These are phyloP conservation scores for Fagopyrum homotropicum DNA, from an alignment of 148 eudicot genomes.

Conservation along the genomic window DNA sequence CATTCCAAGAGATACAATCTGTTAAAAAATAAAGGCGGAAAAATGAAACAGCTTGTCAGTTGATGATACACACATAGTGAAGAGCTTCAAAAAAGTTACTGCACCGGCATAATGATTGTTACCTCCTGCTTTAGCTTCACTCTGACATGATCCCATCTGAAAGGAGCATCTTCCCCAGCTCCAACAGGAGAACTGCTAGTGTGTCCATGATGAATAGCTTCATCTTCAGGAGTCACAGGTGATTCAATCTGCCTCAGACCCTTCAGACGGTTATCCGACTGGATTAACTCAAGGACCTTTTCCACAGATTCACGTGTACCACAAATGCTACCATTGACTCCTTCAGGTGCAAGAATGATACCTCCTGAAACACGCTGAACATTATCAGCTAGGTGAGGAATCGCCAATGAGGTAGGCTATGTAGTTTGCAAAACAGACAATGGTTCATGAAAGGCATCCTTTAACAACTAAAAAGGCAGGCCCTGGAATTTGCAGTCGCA, in stretches of 20 bases:
- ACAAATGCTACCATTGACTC: constrained; percentile 97
- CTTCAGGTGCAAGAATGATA: constrained; percentile 97
- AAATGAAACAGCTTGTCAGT: neutral
- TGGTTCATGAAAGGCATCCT: neutral
- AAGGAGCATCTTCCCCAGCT: constrained; percentile 97
- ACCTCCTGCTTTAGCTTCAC: constrained; percentile 97
- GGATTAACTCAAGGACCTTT: constrained; percentile 66
- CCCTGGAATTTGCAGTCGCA: neutral
- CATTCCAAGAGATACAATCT: constrained; percentile 97
- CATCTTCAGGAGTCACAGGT: constrained; percentile 96
- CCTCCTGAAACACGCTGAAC: constrained; percentile 98
- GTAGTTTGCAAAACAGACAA: neutral
- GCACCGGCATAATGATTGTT: constrained; percentile 7
- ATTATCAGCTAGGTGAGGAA: constrained; percentile 70
- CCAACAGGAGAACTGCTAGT: constrained; percentile 89
- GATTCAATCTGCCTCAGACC: constrained; percentile 83
- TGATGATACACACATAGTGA: neutral
- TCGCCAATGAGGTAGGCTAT: neutral
- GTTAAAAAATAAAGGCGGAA: constrained; percentile 16
- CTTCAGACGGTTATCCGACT: constrained; percentile 59
- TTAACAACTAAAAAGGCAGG: neutral
- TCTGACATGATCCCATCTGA: constrained; percentile 98
- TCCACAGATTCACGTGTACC: constrained; percentile 76
- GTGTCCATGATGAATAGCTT: constrained; percentile 96
- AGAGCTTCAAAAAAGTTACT: constrained; percentile 6